A percentile compares a stretch with the other conserved stretches of the same genome.
phyloP scores from a whole-genome alignment of 1,284 basidiomycete genomes.

The Ganoderma meredithae region DNA sequence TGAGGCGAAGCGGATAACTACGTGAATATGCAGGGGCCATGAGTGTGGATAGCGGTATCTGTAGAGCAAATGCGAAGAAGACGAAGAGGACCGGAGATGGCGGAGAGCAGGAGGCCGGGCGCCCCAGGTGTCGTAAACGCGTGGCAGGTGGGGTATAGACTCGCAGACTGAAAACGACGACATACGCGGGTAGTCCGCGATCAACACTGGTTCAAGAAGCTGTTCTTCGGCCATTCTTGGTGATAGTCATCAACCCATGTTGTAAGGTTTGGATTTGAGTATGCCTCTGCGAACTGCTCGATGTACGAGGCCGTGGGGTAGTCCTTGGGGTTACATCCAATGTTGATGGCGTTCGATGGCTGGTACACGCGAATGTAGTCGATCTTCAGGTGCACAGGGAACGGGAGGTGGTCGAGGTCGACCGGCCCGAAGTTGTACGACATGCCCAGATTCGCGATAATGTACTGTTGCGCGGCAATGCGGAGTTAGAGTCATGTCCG shows the following conservation, averaged over 20 bases:
- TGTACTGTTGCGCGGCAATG: constrained; percentile 42
- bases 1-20: constrained; percentile 14
- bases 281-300: constrained; percentile 45
- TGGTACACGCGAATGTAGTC: constrained; percentile 71
- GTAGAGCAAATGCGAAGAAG: constrained; percentile 8
- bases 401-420: constrained; percentile 49
- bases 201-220: constrained; percentile 40
- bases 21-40: constrained; percentile 5
- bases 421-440: constrained; percentile 62
- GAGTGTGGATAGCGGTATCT: constrained; percentile 5
- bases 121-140: constrained; percentile 10
- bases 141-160: constrained; percentile 5
- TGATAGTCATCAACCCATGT: constrained; percentile 46
- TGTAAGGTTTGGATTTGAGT: constrained; percentile 50
- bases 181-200: not conserved
- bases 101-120: not conserved
- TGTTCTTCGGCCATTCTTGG: constrained; percentile 47
- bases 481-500: not conserved
- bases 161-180: not conserved
- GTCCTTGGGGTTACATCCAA: constrained; percentile 61
- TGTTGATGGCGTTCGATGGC: constrained; percentile 50
- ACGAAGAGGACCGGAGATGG: not conserved
- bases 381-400: constrained; percentile 58
- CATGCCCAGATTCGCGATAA: constrained; percentile 64
- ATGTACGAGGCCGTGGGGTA: constrained; percentile 65